These are phyloP conservation scores for Aspergillus niger DNA, from an alignment of 2,329 filamentous ascomycete genomes.

Conservation along the genomic window DNA sequence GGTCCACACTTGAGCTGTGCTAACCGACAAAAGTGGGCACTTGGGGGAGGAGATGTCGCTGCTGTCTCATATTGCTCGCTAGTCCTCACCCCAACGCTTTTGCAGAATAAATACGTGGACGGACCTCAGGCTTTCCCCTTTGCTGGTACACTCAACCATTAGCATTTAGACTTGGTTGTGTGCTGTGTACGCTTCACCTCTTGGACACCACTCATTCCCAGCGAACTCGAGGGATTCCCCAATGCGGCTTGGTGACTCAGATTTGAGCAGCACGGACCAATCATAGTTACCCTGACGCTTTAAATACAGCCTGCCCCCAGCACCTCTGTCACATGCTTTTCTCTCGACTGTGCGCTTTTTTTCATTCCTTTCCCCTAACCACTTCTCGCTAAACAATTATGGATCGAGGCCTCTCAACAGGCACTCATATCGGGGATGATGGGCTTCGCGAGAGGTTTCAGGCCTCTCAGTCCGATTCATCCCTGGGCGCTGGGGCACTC, in stretches of 20 bases:
- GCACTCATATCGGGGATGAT: constrained; percentile 36
- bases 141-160: background rate
- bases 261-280: constrained; percentile 15
- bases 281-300: constrained; percentile 14
- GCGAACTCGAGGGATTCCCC: background rate
- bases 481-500: constrained; percentile 50
- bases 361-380: constrained; percentile 25
- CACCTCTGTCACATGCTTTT: constrained; percentile 24
- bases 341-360: constrained; percentile 8
- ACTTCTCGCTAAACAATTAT: constrained; percentile 27
- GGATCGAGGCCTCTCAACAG: constrained; percentile 43
- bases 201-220: background rate
- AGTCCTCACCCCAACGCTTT: constrained; percentile 4
- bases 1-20: background rate
- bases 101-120: background rate
- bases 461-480: constrained; percentile 43
- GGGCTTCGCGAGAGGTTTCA: constrained; percentile 53
- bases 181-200: background rate
- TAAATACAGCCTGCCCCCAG: constrained; percentile 15
- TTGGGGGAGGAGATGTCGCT: constrained; percentile 3
- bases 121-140: background rate
- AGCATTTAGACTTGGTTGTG: background rate
- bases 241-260: constrained; percentile 16
- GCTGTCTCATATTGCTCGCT: background rate
- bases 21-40: constrained; percentile 1